Percentiles rank a stretch among this genome's conserved stretches.
Conservation (phyloP, 2,329 filamentous ascomycete genomes). For the Tolypocladium tropicale region DNA sequence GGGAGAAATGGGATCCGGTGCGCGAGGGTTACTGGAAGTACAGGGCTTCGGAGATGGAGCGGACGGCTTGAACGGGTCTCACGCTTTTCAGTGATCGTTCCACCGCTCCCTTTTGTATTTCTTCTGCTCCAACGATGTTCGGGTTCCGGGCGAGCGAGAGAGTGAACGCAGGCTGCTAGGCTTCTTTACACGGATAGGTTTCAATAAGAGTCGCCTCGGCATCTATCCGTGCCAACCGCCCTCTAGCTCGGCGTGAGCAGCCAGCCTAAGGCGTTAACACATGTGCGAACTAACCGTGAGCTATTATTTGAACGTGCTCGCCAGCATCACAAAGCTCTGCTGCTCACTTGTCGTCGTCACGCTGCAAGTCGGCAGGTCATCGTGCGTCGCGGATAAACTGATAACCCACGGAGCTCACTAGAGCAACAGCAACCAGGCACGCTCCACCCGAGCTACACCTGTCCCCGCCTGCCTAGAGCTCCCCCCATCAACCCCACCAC, state of each 20-base stretch:
- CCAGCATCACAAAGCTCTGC: too few relatives aligned
- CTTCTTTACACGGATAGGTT: too few relatives aligned
- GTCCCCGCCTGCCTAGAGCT: not conserved
- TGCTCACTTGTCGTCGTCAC: too few relatives aligned
- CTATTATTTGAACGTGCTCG: too few relatives aligned
- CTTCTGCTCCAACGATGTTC: not conserved
- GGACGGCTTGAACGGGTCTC: not conserved
- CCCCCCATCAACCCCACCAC: not conserved
- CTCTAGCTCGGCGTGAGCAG: too few relatives aligned
- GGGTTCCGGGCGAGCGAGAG: too few relatives aligned
- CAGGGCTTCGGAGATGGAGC: slow-evolving; percentile 16
- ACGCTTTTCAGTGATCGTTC: not conserved
- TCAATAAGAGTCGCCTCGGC: too few relatives aligned
- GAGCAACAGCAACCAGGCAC: not conserved
- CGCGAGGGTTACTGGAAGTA: slow-evolving; percentile 88
- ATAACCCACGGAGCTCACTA: not conserved
- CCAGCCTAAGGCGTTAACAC: too few relatives aligned
- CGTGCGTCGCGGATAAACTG: not conserved
- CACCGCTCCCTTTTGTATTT: not conserved
- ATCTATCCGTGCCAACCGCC: too few relatives aligned
- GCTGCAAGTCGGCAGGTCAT: not conserved
- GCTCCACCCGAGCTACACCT: not conserved
- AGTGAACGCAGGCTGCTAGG: too few relatives aligned
- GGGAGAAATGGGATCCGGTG: slow-evolving; percentile 82
- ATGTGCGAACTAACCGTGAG: too few relatives aligned